phyloP scores from a whole-genome alignment of 108 stramenopile genomes.

The Cyclotella choctawhatcheeana region DNA sequence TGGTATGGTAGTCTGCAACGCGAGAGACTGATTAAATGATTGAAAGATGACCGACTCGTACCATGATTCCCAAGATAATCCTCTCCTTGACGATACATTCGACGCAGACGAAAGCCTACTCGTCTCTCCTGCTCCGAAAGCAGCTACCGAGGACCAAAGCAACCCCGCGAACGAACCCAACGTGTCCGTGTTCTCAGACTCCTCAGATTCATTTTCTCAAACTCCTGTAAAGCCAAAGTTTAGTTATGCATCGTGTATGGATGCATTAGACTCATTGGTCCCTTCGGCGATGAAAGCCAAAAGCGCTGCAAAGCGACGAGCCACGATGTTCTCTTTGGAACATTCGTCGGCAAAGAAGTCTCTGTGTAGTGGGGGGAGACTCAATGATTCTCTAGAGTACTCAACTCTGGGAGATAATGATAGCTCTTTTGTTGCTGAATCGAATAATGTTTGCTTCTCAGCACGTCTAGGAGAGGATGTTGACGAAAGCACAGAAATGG shows the following conservation, averaged over 20 bases:
- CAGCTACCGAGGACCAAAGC: too few relatives aligned
- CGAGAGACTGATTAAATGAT: too few relatives aligned
- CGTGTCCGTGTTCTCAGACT: background rate
- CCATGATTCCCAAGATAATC: background rate
- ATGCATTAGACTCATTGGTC: conserved; percentile 22
- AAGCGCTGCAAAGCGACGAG: background rate
- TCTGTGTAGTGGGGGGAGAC: background rate
- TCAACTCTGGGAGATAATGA: background rate
- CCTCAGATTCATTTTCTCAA: background rate
- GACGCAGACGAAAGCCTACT: conserved; percentile 12
- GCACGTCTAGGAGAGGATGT: background rate
- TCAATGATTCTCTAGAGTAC: background rate
- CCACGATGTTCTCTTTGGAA: conserved; percentile 4
- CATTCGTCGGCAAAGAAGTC: background rate
- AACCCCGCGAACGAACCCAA: background rate
- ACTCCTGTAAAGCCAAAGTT: conserved; percentile 19
- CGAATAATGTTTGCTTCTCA: background rate
- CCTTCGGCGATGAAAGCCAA: conserved; percentile 16
- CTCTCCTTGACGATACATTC: conserved; percentile 4
- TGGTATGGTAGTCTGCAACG: too few relatives aligned
- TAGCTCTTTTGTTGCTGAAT: background rate
- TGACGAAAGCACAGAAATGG: background rate
- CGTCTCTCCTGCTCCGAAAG: conserved; percentile 8
- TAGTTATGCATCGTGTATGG: conserved; percentile 34
- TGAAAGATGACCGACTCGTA: background rate